Conservation (phyloP, 495 filamentous ascomycete species). For the Daldinia caldariorum region DNA sequence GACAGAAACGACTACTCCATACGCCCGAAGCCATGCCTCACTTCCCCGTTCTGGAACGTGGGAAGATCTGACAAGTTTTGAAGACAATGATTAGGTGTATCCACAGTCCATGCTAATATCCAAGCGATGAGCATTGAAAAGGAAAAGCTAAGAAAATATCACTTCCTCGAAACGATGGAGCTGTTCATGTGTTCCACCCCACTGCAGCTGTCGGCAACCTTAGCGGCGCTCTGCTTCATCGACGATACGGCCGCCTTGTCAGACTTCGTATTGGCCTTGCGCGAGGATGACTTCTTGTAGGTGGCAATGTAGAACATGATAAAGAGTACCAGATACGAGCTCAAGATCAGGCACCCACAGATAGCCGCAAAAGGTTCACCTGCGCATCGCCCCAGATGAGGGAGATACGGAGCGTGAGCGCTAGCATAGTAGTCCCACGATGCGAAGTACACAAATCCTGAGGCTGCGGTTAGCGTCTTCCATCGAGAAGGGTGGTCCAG, state of each 20-base stretch:
- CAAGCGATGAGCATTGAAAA: constrained; percentile 19
- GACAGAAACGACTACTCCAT: constrained; percentile 18
- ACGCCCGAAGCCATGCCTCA: not conserved
- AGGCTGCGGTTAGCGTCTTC: constrained; percentile 23
- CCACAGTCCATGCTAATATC: constrained; percentile 31
- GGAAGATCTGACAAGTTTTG: constrained; percentile 1
- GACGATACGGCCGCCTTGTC: constrained; percentile 24
- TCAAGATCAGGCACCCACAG: constrained; percentile 86
- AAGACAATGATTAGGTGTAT: constrained; percentile 8
- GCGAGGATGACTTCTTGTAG: constrained; percentile 74
- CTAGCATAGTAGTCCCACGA: constrained; percentile 92
- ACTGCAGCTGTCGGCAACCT: constrained; percentile 43
- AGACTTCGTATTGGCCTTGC: constrained; percentile 38
- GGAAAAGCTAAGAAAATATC: constrained; percentile 15
- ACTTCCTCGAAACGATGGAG: constrained; percentile 40
- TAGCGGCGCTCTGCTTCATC: constrained; percentile 43
- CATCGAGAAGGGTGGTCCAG: not conserved
- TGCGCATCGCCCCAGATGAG: constrained; percentile 83
- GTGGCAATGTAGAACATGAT: constrained; percentile 97
- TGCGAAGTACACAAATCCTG: constrained; percentile 91
- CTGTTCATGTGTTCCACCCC: constrained; percentile 44
- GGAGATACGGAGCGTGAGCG: constrained; percentile 85
- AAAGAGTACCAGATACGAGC: constrained; percentile 94
- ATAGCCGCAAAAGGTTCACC: constrained; percentile 97
- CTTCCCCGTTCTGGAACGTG: constrained; percentile 7